Evolutionary conservation across 257 asterid species (phyloP).

Genomic region (Ilex asprella): DNA sequence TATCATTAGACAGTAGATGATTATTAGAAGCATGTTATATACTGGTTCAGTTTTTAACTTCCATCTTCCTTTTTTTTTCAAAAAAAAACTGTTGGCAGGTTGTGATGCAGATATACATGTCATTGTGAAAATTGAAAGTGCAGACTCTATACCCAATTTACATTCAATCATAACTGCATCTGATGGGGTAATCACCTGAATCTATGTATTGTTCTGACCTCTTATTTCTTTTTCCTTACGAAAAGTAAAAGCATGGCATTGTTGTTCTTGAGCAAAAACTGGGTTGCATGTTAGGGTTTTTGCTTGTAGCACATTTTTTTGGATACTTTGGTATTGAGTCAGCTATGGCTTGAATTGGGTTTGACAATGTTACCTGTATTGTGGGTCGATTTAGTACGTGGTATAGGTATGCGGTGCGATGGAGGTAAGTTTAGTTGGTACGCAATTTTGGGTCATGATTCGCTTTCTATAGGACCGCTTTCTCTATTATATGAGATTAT

Average conservation of each 20-base stretch:
- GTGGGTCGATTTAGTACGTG: too few species aligned
- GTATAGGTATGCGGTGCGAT: too few species aligned
- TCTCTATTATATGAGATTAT: too few species aligned
- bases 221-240: too few species aligned
- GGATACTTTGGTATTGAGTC: too few species aligned
- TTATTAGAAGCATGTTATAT: background rate
- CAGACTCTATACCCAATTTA: conserved; percentile 88
- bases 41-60: background rate
- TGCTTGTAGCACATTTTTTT: too few species aligned
- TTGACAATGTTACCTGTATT: background rate
- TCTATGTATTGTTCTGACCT: background rate
- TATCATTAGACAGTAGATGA: background rate
- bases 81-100: conserved; percentile 18
- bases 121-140: conserved; percentile 93
- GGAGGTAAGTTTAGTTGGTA: too few species aligned
- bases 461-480: too few species aligned
- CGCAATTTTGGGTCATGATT: too few species aligned
- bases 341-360: conserved; percentile 4
- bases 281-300: background rate
- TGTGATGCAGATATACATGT: conserved; percentile 89
- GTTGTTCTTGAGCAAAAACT: too few species aligned
- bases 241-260: too few species aligned
- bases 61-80: conserved; percentile 9
- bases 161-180: conserved; percentile 91
- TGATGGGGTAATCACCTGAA: conserved; percentile 68